Evolutionary conservation across 2,329 filamentous ascomycete species (phyloP).

Genomic region (Cytospora mali): DNA sequence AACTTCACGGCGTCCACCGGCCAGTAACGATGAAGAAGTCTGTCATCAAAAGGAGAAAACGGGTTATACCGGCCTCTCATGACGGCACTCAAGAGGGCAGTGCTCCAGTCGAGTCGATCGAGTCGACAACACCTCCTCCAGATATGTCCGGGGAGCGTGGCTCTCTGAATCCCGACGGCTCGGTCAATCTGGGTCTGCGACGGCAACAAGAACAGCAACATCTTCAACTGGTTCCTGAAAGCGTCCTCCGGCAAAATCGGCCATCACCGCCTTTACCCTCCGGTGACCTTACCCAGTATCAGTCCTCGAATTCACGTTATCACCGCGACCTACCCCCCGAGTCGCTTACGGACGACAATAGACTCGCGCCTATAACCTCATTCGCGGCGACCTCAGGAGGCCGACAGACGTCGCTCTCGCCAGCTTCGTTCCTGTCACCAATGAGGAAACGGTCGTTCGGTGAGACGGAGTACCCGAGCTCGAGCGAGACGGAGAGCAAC

Average conservation of each 20-base stretch:
- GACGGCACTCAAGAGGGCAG: conserved; percentile 44
- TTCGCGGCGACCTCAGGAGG: conserved; percentile 47
- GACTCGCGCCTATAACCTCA: conserved; percentile 58
- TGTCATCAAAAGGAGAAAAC: conserved; percentile 92
- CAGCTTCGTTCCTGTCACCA: conserved; percentile 61
- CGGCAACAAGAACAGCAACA: conserved; percentile 51
- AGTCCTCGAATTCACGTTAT: conserved; percentile 46
- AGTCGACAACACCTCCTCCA: conserved; percentile 43
- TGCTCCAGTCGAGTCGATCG: conserved; percentile 52
- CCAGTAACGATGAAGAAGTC: conserved; percentile 99
- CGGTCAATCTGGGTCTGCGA: conserved; percentile 62
- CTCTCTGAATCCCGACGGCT: conserved; percentile 64
- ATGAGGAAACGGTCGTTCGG: conserved; percentile 71
- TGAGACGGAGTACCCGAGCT: conserved; percentile 47
- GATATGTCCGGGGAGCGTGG: conserved; percentile 51
- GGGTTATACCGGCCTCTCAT: conserved; percentile 79
- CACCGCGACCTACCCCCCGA: conserved; percentile 43
- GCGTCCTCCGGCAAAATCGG: conserved; percentile 46
- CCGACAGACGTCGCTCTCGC: conserved; percentile 60
- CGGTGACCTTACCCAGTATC: conserved; percentile 55
- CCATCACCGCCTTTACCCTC: conserved; percentile 48
- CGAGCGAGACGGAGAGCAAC: conserved; percentile 48
- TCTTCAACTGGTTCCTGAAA: conserved; percentile 51
- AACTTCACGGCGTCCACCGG: conserved; percentile 89
- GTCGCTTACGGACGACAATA: conserved; percentile 58